Evolutionary conservation across 164 flowering plant species (phyloP).

Genomic region (Piper betle): DNA sequence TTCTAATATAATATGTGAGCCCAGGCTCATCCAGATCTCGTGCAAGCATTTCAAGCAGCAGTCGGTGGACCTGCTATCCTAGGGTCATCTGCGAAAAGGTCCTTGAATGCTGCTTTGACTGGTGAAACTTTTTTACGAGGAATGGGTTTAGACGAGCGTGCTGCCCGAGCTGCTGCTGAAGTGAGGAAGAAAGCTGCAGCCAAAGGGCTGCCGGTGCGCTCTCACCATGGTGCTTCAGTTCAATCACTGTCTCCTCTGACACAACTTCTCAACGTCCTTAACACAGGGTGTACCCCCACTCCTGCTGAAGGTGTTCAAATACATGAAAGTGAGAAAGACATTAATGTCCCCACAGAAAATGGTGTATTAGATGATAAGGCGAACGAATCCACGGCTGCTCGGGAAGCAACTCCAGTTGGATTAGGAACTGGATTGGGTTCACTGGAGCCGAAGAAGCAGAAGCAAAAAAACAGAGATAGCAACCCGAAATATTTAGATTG

Average conservation of each 20-base stretch:
- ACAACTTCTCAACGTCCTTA: slow-evolving; percentile 57
- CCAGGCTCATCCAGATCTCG: slow-evolving; percentile 66
- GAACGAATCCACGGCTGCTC: slow-evolving; percentile 15
- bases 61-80: slow-evolving; percentile 48
- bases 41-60: slow-evolving; percentile 76
- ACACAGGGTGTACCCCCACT: slow-evolving; percentile 44
- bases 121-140: slow-evolving; percentile 69
- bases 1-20: slow-evolving; percentile 2
- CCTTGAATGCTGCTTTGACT: slow-evolving; percentile 38
- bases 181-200: slow-evolving; percentile 87
- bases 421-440: slow-evolving; percentile 58
- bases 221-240: slow-evolving; percentile 61
- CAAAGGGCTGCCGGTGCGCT: slow-evolving; percentile 54
- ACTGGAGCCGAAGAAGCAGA: slow-evolving; percentile 60
- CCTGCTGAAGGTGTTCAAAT: slow-evolving; percentile 12
- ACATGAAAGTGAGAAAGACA: slow-evolving; percentile 23
- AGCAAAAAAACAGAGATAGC: slow-evolving; percentile 19
- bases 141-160: slow-evolving; percentile 78
- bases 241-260: slow-evolving; percentile 55
- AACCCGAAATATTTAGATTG: no score
- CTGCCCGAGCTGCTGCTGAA: slow-evolving; percentile 82
- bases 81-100: slow-evolving; percentile 26
- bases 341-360: slow-evolving; percentile 16
- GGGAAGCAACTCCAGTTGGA: slow-evolving; percentile 57
- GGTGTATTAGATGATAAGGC: slow-evolving; percentile 13